Base-by-base conservation (phyloP, 139 green algal genomes). In the Eudorina sp. region DNA sequence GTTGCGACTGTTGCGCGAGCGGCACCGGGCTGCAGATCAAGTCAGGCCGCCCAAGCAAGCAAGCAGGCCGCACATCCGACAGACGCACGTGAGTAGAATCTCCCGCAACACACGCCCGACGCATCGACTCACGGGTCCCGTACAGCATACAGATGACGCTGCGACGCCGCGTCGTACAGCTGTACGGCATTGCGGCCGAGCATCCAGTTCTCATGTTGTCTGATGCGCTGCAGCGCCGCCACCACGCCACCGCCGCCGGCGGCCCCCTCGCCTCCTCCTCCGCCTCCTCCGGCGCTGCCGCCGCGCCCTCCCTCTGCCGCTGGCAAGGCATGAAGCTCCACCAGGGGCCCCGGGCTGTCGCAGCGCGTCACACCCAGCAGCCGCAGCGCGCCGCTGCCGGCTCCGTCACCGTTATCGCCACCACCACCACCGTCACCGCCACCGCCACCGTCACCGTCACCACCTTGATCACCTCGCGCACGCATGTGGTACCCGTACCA, bases 51-150 rank as follows among this genome's bases (percentile, higher is more conserved):
- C n/a, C n/a, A n/a, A n/a, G n/a, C n/a, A n/a, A n/a, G n/a, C n/a
- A n/a, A n/a, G n/a, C n/a, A n/a, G n/a, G n/a, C n/a, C n/a, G n/a
- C n/a, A n/a, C n/a, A n/a, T n/a, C n/a, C n/a, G n/a, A n/a, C n/a
- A n/a, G n/a, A n/a, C n/a, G n/a, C n/a, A n/a, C n/a, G n/a, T n/a
- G n/a, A n/a, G n/a, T n/a, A n/a, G n/a, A n/a, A n/a, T n/a, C n/a
- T n/a, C n/a, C n/a, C n/a, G n/a, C n/a, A n/a, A n/a, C n/a, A n/a
- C n/a, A n/a, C n/a, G n/a, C n/a, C n/a, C n/a, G n/a, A n/a, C n/a
- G n/a, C n/a, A n/a, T n/a, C n/a, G 2, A 58, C 78, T 74, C n/a
- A 85, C 78, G 78, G 78, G 41, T 85, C 78, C 0, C 21, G 21
- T 27, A 88, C 45, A 0, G 38, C n/a, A 29, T 23, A 27, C 83